A percentile compares a stretch with the other conserved stretches of the same genome.
phyloP scores from a whole-genome alignment of 352 stramenopile genomes.

The Globisporangium middletonii region DNA sequence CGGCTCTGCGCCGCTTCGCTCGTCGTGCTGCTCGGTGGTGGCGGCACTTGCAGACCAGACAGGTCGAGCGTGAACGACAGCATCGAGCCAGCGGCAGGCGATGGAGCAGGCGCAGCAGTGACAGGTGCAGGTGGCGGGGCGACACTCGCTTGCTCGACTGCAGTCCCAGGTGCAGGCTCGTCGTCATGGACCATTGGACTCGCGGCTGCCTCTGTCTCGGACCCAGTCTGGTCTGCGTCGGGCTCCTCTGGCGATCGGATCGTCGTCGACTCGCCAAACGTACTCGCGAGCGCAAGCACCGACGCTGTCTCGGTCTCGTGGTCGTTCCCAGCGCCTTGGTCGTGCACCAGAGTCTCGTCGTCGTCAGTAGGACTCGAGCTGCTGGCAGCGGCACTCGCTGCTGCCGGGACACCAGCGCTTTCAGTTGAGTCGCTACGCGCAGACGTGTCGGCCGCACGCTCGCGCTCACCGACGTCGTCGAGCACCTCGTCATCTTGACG shows the following conservation, averaged over 20 bases:
- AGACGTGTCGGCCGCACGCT: no score
- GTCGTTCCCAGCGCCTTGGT: constrained; percentile 19
- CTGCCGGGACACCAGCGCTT: background rate
- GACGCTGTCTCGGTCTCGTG: constrained; percentile 55
- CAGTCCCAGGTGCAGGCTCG: background rate
- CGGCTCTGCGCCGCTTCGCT: background rate
- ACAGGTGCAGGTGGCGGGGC: constrained; percentile 28
- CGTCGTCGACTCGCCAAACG: constrained; percentile 75
- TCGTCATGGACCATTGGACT: constrained; percentile 20
- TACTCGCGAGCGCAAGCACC: constrained; percentile 78
- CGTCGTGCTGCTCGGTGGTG: constrained; percentile 6
- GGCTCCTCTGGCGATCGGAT: constrained; percentile 62
- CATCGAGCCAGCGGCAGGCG: constrained; percentile 28
- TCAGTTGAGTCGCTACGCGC: no score
- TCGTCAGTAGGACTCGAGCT: background rate
- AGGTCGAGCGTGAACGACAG: constrained; percentile 85
- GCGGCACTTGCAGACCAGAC: constrained; percentile 32
- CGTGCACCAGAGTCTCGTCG: constrained; percentile 1
- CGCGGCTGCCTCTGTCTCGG: constrained; percentile 29
- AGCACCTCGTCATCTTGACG: no score
- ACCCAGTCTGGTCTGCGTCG: constrained; percentile 43
- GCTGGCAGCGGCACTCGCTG: background rate
- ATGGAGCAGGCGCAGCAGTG: constrained; percentile 9
- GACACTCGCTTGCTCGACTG: constrained; percentile 1
- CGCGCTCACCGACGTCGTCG: no score